Evolutionary conservation across 768 basidiomycete species (phyloP), one percentile per base, ranked within the genome.

Genomic region (Tulasnella sp.): DNA sequence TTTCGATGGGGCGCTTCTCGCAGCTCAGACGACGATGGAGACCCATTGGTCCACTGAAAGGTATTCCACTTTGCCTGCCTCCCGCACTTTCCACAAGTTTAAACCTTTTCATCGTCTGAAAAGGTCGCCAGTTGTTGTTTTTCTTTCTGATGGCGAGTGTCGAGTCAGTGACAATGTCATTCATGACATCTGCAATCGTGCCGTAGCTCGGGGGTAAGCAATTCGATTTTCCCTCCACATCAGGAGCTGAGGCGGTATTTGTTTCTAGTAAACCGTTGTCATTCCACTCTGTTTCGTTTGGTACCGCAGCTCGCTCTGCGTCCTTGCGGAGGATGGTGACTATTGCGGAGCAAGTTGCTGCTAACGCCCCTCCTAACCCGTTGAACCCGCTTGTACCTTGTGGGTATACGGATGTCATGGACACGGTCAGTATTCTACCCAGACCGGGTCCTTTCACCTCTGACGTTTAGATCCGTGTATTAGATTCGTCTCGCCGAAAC

Each of bases 261-360:
- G 14, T 58, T 24, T 27, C 8, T 40, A 91, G 91, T 21, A 89
- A 89, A 84, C 84, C 90, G 0, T 84, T 90, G 0, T 90, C 90
- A 0, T 89, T 91, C 82, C 91, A 91, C 73, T 82, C 90, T 0
- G 88, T 91, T n/a, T 87, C 88, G 0, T 91, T 91, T 56, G 91
- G 89, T 5, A 84, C 85, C 0, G 80, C 84, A 9, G 40, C 82
- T 56, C 8, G 82, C 81, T 62, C 56, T 5, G 8, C 80, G 81
- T 71, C 80, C 10, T 83, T 92, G 34, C 85, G 86, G 24, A 85
- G 87, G n/a, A 91, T 91, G 91, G 86, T 87, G 0, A 83, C 87
- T 5, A 86, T 91, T 21, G 90, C 91, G 0, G 82, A 82, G 8
- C 87, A 89, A 71, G 85, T 87, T 2, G 88, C 91, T 80, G 87